Conservation (phyloP, 1,284 basidiomycete genomes). For the Trametes polyzona region DNA sequence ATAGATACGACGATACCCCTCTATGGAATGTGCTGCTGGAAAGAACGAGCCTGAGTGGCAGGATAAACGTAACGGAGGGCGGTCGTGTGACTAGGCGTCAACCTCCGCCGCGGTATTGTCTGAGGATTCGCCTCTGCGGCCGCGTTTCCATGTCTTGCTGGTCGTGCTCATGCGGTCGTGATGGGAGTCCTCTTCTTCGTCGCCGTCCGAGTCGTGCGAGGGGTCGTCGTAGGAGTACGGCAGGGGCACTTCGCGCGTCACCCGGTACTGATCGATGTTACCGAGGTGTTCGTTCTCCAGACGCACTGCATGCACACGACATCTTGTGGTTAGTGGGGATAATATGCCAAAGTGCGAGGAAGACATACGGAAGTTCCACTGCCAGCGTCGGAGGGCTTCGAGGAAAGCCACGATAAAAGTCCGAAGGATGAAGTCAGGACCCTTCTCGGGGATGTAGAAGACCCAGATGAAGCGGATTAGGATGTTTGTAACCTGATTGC, state of each 20-base stretch:
- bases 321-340: not conserved
- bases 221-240: conserved; percentile 66
- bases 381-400: conserved; percentile 83
- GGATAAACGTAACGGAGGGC: no score
- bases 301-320: conserved; percentile 57
- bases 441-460: conserved; percentile 68
- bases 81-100: not conserved
- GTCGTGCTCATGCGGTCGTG: conserved; percentile 27
- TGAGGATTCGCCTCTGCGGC: conserved; percentile 5
- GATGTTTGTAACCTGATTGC: conserved; percentile 73
- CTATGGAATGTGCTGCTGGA: not conserved
- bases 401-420: conserved; percentile 73
- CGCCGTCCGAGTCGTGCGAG: conserved; percentile 39
- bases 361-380: conserved; percentile 88
- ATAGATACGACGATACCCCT: conserved; percentile 8
- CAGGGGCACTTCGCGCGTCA: conserved; percentile 76
- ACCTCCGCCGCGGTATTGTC: conserved; percentile 7
- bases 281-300: conserved; percentile 88
- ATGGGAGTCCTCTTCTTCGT: conserved; percentile 43
- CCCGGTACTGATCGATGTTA: conserved; percentile 86
- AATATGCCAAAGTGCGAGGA: not conserved
- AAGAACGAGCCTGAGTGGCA: no score
- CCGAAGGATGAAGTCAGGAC: conserved; percentile 57
- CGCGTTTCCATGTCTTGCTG: conserved; percentile 31
- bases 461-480: conserved; percentile 84